These are phyloP conservation scores for Groenewaldozyma sp. DNA, from an alignment of 1,139 yeast species.

Conservation along the genomic window DNA sequence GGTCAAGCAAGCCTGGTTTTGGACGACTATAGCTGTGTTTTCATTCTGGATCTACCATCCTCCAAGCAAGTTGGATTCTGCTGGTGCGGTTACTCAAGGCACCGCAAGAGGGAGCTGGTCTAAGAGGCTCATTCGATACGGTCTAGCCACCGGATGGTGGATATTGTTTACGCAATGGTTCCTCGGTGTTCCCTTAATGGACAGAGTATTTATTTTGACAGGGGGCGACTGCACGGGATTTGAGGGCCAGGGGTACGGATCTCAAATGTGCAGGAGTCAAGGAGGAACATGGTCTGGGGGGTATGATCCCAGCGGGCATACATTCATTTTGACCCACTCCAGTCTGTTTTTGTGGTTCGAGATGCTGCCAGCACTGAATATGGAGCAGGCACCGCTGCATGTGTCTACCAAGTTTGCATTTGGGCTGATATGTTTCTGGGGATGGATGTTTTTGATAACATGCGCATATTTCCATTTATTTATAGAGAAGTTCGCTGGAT, in stretches of 20 bases:
- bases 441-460: conserved; percentile 84
- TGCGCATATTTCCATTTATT: conserved; percentile 77
- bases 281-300: conserved; percentile 86
- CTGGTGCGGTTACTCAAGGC: neutral
- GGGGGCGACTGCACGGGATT: conserved; percentile 64
- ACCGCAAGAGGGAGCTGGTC: conserved; percentile 12
- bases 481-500: conserved; percentile 60
- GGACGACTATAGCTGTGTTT: conserved; percentile 49
- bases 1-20: conserved; percentile 88
- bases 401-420: conserved; percentile 30
- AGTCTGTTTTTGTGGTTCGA: conserved; percentile 66
- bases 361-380: conserved; percentile 31
- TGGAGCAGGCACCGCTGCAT: conserved; percentile 16
- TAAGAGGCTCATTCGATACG: conserved; percentile 28
- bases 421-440: conserved; percentile 51
- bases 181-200: conserved; percentile 86
- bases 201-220: conserved; percentile 61
- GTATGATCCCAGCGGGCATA: conserved; percentile 94
- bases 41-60: conserved; percentile 9
- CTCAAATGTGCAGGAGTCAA: conserved; percentile 48
- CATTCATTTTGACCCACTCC: conserved; percentile 67
- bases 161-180: conserved; percentile 79
- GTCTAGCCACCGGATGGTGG: conserved; percentile 68
- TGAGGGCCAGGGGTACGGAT: conserved; percentile 18
- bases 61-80: conserved; percentile 2